Conservation (phyloP, 371 early-diverging fungal genomes). For the Circinella umbellata region DNA sequence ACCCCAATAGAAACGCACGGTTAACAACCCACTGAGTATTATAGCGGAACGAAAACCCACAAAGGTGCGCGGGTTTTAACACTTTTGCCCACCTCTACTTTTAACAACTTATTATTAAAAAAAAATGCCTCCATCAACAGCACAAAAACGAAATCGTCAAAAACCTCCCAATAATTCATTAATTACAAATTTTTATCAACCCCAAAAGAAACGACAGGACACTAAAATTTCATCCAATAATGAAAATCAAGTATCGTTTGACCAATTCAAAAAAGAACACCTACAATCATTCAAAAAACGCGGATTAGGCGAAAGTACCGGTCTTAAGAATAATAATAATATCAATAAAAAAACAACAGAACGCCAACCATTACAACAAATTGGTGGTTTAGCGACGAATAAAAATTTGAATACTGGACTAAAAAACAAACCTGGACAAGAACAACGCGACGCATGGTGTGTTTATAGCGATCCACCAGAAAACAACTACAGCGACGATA, state of each 20-base stretch:
- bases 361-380: background rate
- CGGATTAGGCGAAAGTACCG: background rate
- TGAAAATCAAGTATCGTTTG: constrained; percentile 1
- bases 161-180: background rate
- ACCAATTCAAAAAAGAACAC: background rate
- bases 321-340: background rate
- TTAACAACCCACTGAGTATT: too few species aligned
- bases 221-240: background rate
- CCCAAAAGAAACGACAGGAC: background rate
- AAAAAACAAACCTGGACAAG: background rate
- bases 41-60: too few species aligned
- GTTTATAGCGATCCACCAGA: constrained; percentile 1
- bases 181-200: constrained; percentile 2
- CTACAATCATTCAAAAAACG: background rate
- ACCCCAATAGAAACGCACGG: too few species aligned
- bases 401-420: background rate
- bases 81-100: too few species aligned
- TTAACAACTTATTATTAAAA: too few species aligned
- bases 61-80: too few species aligned
- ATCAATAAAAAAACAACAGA: background rate
- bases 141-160: background rate
- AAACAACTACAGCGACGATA: background rate
- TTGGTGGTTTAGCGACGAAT: background rate
- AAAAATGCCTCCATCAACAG: background rate
- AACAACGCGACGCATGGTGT: background rate